Percentiles rank a stretch among this genome's conserved stretches.
Evolutionary conservation across 441 rosid genomes (phyloP).

Genomic region (Dalechampia spathulata): DNA sequence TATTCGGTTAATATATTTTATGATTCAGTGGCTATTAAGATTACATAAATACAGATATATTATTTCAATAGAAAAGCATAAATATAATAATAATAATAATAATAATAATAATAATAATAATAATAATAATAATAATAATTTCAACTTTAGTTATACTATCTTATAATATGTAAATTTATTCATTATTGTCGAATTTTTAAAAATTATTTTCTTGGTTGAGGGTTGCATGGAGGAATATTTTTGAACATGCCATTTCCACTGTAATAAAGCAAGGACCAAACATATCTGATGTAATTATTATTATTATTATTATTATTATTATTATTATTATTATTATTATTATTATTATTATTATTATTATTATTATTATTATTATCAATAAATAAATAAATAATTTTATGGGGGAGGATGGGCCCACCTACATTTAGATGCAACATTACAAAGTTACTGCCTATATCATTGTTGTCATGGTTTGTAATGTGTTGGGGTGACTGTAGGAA

Average conservation of each 20-base stretch:
- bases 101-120: no score
- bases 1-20: no score
- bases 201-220: background rate
- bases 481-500: no score
- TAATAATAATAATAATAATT: no score
- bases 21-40: no score
- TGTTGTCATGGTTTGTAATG: background rate
- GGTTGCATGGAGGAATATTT: constrained; percentile 23
- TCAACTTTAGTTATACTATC: background rate
- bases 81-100: no score
- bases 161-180: no score
- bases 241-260: constrained; percentile 14
- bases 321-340: background rate
- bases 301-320: background rate
- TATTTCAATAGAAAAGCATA: no score
- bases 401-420: constrained; percentile 2
- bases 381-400: no score
- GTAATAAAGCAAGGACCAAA: constrained; percentile 4
- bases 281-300: background rate
- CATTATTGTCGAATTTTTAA: no score
- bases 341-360: background rate
- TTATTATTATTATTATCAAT: background rate
- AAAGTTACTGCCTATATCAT: background rate
- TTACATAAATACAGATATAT: no score
- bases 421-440: background rate